A percentile compares a stretch with the other conserved stretches of the same genome.
phyloP scores from a whole-genome alignment of 345 rosid genomes.

The Salix udensis region DNA sequence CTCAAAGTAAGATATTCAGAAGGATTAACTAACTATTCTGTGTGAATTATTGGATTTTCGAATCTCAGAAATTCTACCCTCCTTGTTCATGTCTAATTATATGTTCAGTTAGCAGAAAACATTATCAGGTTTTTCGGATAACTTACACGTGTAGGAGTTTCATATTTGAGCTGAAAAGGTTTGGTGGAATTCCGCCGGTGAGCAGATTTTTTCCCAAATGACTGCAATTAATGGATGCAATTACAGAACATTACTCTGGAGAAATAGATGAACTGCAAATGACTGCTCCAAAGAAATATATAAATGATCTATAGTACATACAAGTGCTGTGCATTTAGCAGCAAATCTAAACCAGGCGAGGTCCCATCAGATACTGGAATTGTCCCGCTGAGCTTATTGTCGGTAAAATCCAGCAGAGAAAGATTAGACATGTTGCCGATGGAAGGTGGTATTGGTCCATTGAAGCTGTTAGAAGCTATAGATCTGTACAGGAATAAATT shows the following conservation, averaged over 20 bases:
- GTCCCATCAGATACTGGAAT: background rate
- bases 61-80: no score
- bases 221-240: background rate
- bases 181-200: background rate
- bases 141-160: background rate
- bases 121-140: background rate
- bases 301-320: background rate
- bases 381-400: background rate
- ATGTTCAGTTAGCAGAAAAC: no score
- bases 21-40: no score
- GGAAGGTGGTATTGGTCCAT: slow-evolving; percentile 1
- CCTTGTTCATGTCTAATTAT: no score
- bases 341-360: slow-evolving; percentile 5
- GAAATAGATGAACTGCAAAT: background rate
- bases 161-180: slow-evolving; percentile 7
- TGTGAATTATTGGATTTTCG: no score
- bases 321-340: background rate
- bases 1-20: background rate
- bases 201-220: background rate
- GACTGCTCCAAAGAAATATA: no score
- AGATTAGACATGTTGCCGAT: slow-evolving; percentile 6
- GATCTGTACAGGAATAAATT: background rate
- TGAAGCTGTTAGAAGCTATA: background rate
- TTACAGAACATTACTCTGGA: background rate
- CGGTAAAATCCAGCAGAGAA: background rate